phyloP scores from a whole-genome alignment of 225 moss, liverwort and hornwort species.

The Pleurozium schreberi region DNA sequence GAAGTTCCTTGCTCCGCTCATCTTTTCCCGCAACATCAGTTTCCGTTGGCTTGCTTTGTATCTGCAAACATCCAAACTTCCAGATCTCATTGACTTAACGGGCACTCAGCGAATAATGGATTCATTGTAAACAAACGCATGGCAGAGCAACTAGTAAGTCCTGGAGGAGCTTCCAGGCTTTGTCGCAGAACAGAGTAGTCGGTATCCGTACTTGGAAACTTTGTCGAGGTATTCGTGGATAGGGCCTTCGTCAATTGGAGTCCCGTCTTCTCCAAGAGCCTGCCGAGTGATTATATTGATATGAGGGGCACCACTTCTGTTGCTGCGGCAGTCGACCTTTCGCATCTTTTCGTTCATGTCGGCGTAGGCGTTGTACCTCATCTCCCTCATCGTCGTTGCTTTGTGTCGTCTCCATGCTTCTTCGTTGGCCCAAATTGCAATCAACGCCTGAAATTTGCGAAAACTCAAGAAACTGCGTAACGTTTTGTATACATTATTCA shows the following conservation, averaged over 20 bases:
- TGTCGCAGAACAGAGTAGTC: not conserved
- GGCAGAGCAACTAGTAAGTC: not conserved
- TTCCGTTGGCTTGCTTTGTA: slow-evolving; percentile 13
- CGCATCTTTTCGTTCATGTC: slow-evolving; percentile 6
- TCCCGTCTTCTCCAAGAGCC: not conserved
- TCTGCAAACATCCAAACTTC: not conserved
- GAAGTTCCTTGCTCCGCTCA: slow-evolving; percentile 17
- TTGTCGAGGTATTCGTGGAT: not conserved
- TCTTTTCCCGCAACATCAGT: slow-evolving; percentile 3
- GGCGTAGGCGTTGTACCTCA: slow-evolving; percentile 9
- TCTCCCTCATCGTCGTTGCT: slow-evolving; percentile 14
- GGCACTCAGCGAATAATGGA: not conserved
- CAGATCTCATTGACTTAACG: not conserved
- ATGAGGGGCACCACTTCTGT: slow-evolving; percentile 17
- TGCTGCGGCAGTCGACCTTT: slow-evolving; percentile 12
- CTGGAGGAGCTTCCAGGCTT: not conserved
- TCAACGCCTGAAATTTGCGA: slow-evolving; percentile 4
- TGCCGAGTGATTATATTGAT: slow-evolving; percentile 35
- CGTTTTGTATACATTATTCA: too few species aligned
- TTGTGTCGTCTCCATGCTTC: slow-evolving; percentile 9
- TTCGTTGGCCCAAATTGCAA: slow-evolving; percentile 12
- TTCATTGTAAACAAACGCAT: not conserved
- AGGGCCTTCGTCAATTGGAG: not conserved
- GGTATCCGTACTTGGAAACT: slow-evolving; percentile 4
- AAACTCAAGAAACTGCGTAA: not conserved